Conservation (phyloP, 192 early-diverging fungal species). For the Funneliformis geosporum region DNA sequence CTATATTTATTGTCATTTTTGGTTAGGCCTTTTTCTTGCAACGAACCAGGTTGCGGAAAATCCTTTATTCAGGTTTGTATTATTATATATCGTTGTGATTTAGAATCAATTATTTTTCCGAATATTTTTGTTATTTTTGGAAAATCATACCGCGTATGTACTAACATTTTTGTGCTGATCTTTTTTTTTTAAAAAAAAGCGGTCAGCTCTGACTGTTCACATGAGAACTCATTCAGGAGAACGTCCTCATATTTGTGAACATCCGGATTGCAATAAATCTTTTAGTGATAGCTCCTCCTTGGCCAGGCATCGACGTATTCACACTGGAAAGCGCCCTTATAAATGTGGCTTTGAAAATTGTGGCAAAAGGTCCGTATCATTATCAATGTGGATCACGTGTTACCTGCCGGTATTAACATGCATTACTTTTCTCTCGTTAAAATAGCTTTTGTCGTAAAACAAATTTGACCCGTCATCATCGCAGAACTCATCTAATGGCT, state of each 20-base stretch:
- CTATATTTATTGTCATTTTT: background rate
- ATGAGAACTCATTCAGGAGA: constrained; percentile 78
- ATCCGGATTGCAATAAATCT: constrained; percentile 67
- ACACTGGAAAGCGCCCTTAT: constrained; percentile 71
- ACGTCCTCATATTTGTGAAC: constrained; percentile 69
- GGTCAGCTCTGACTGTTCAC: constrained; percentile 79
- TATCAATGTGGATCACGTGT: too few species aligned
- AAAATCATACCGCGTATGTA: too few species aligned
- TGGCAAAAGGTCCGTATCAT: constrained; percentile 37
- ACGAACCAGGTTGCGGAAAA: constrained; percentile 68
- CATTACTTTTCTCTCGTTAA: background rate
- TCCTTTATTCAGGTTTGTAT: constrained; percentile 67
- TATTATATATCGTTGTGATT: background rate
- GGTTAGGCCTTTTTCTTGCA: constrained; percentile 65
- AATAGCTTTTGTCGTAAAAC: constrained; percentile 56
- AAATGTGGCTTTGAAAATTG: constrained; percentile 49
- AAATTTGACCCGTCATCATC: constrained; percentile 53
- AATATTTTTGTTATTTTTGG: background rate
- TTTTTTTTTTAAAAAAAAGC: constrained; percentile 44
- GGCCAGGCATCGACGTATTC: constrained; percentile 69
- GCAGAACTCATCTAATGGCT: constrained; percentile 37
- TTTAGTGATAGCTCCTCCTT: constrained; percentile 80
- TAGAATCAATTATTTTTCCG: background rate
- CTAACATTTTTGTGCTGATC: too few species aligned
- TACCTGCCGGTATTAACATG: too few species aligned